Percentiles rank a stretch among this genome's conserved stretches.
phyloP scores from a whole-genome alignment of 441 rosid genomes.

The Macaranga tanarius region DNA sequence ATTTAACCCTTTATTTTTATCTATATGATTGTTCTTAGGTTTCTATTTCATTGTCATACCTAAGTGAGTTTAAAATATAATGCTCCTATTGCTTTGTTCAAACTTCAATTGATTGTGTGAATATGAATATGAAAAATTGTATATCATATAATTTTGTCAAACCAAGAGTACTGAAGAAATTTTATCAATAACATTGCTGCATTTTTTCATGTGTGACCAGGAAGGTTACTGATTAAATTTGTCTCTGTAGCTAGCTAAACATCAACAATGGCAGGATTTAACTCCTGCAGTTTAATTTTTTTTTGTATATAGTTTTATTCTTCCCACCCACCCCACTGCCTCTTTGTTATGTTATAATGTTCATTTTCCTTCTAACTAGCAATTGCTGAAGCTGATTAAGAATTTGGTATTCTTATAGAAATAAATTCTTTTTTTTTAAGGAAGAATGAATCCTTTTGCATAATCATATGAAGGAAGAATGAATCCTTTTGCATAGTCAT shows the following conservation, averaged over 20 bases:
- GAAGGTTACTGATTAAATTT: background rate
- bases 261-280: background rate
- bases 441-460: too few relatives aligned
- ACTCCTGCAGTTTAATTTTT: background rate
- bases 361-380: background rate
- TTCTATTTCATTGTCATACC: background rate
- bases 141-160: background rate
- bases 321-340: background rate
- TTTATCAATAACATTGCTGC: background rate
- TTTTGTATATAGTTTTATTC: slow-evolving; percentile 1
- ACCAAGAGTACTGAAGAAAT: background rate
- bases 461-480: too few relatives aligned
- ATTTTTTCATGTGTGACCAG: background rate
- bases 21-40: background rate
- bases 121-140: background rate
- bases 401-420: background rate
- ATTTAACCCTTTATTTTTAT: background rate
- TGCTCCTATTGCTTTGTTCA: too few relatives aligned
- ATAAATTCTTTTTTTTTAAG: too few relatives aligned
- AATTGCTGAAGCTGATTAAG: background rate
- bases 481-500: slow-evolving; percentile 1
- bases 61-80: too few relatives aligned
- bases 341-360: background rate
- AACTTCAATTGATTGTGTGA: too few relatives aligned
- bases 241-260: background rate